These are phyloP conservation scores for Ustilago loliicola DNA, from an alignment of 1,284 basidiomycete species.

Conservation along the genomic window DNA sequence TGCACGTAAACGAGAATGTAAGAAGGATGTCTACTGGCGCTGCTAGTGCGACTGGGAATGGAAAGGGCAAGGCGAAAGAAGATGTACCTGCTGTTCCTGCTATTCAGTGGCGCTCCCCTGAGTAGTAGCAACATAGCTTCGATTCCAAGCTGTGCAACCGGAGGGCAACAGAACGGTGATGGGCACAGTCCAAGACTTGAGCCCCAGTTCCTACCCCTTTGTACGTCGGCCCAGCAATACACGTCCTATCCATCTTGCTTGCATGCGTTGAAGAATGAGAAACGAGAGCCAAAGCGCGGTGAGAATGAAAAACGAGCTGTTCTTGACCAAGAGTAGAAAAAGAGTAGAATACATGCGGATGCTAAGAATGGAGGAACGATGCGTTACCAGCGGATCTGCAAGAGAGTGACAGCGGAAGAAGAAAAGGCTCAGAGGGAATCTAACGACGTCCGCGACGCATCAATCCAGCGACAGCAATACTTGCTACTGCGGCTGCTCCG, in stretches of 20 bases:
- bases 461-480: slow-evolving; percentile 83
- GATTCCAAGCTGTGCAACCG: too few species aligned
- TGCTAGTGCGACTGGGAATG: background rate
- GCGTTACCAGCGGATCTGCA: background rate
- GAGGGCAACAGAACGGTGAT: too few species aligned
- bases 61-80: background rate
- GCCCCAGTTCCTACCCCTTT: too few species aligned
- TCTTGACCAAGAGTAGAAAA: too few species aligned
- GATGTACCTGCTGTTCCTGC: slow-evolving; percentile 38
- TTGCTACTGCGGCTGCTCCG: slow-evolving; percentile 87
- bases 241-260: too few species aligned
- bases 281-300: too few species aligned
- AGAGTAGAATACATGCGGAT: slow-evolving; percentile 24
- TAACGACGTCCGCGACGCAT: slow-evolving; percentile 59
- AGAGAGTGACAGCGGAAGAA: background rate
- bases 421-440: background rate
- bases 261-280: too few species aligned
- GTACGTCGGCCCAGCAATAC: too few species aligned
- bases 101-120: slow-evolving; percentile 33
- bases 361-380: too few species aligned
- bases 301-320: too few species aligned
- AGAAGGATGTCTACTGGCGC: slow-evolving; percentile 18
- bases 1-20: slow-evolving; percentile 35
- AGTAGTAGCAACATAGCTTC: too few species aligned
- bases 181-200: too few species aligned